A percentile compares a stretch with the other conserved stretches of the same genome.
These are phyloP conservation scores for Aspergillus nidulans DNA, from an alignment of 495 filamentous ascomycete genomes.

Conservation along the genomic window DNA sequence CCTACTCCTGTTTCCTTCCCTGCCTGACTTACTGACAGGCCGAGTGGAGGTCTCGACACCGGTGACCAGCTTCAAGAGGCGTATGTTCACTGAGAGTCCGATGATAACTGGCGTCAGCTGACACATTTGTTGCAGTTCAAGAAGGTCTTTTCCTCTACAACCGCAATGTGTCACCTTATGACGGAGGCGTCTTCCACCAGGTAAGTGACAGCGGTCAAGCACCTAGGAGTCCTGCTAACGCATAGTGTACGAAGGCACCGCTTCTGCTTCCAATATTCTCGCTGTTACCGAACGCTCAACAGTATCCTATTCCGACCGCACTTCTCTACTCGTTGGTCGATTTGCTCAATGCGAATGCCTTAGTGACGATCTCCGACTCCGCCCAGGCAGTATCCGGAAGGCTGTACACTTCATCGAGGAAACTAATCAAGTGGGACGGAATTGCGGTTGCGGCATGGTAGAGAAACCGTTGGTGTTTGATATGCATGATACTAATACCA, in stretches of 20 bases:
- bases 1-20: conserved; percentile 72
- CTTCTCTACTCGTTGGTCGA: conserved; percentile 81
- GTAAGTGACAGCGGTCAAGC: conserved; percentile 30
- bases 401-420: conserved; percentile 72
- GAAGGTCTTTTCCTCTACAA: conserved; percentile 95
- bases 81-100: conserved; percentile 46
- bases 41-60: conserved; percentile 96
- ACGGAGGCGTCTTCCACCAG: conserved; percentile 96
- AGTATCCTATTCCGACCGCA: conserved; percentile 65
- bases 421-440: conserved; percentile 71
- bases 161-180: conserved; percentile 94
- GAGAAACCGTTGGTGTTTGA: neutral
- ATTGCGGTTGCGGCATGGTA: conserved; percentile 77
- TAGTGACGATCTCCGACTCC: conserved; percentile 78
- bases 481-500: neutral
- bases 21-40: conserved; percentile 81
- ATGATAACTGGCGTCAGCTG: neutral
- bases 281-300: conserved; percentile 64
- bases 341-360: conserved; percentile 74
- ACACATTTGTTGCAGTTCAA: conserved; percentile 58
- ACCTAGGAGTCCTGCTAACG: neutral
- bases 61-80: conserved; percentile 94
- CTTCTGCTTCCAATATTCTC: conserved; percentile 88
- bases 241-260: conserved; percentile 56
- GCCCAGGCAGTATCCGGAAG: conserved; percentile 68